A percentile compares a stretch with the other conserved stretches of the same genome.
These are phyloP conservation scores for Picea abies DNA, from an alignment of 83 land plant genomes.

Conservation along the genomic window DNA sequence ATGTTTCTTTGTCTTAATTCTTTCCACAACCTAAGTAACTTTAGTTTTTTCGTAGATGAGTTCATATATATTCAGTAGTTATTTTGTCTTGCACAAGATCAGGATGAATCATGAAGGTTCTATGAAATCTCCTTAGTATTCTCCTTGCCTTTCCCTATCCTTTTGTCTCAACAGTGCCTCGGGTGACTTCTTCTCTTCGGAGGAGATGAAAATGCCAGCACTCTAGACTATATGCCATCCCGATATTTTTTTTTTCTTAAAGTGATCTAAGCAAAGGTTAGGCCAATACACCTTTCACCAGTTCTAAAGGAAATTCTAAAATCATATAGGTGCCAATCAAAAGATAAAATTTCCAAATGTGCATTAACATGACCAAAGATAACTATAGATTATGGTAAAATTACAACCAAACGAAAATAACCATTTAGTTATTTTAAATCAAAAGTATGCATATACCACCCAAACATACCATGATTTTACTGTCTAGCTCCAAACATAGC, in stretches of 20 bases:
- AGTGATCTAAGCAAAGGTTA: background rate
- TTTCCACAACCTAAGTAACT: too few species aligned
- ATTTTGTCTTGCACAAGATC: too few species aligned
- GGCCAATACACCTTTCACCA: background rate
- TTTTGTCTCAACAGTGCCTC: too few species aligned
- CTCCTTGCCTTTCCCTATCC: too few species aligned
- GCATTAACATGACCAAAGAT: background rate
- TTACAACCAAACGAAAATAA: background rate
- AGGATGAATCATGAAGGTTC: too few species aligned
- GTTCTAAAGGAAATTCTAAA: background rate
- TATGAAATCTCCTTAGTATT: too few species aligned
- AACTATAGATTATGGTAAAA: background rate
- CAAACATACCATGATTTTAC: conserved; percentile 87
- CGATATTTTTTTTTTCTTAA: background rate
- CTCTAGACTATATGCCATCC: too few species aligned
- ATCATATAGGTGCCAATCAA: background rate
- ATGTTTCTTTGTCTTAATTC: too few species aligned
- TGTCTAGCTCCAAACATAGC: conserved; percentile 92
- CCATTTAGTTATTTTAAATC: background rate
- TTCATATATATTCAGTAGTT: too few species aligned
- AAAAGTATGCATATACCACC: background rate
- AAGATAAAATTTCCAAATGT: background rate
- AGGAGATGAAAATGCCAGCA: too few species aligned
- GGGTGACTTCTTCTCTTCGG: too few species aligned
- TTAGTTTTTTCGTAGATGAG: too few species aligned